Evolutionary conservation across 192 early-diverging fungal species (phyloP).

Genomic region (Linnemannia schmuckeri): DNA sequence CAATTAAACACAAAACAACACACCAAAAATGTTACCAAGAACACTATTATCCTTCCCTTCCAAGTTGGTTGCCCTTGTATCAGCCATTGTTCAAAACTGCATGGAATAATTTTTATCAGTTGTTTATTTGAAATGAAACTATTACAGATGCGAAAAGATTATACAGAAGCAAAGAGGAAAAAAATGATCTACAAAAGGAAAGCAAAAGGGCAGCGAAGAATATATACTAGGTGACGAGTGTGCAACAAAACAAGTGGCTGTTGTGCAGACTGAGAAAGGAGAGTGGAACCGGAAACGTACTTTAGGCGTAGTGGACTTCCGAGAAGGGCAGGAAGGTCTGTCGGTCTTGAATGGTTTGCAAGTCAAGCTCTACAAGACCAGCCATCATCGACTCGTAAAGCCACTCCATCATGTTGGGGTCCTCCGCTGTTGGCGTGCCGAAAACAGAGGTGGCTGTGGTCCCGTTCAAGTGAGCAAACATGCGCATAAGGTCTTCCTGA

Average conservation of each 20-base stretch:
- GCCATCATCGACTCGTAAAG: slow-evolving; percentile 44
- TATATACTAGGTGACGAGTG: background rate
- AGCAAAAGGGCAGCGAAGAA: background rate
- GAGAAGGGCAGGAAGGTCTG: slow-evolving; percentile 21
- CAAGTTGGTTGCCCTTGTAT: no score
- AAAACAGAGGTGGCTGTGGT: background rate
- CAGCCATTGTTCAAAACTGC: no score
- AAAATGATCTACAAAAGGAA: background rate
- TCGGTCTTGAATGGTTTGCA: slow-evolving; percentile 12
- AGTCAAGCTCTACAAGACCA: slow-evolving; percentile 25
- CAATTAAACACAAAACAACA: no score
- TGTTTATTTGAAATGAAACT: background rate
- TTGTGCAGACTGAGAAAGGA: background rate
- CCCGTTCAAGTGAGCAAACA: background rate
- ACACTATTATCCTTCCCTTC: no score
- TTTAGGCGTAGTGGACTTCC: slow-evolving; percentile 25
- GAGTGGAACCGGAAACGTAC: background rate
- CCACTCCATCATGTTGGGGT: slow-evolving; percentile 41
- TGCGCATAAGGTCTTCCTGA: slow-evolving; percentile 3
- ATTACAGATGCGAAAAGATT: background rate
- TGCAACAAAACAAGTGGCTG: background rate
- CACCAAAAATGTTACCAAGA: no score
- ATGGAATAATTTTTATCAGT: no score
- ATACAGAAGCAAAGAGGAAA: background rate
- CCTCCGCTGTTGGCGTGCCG: background rate